Evolutionary conservation across 225 moss, liverwort and hornwort genomes (phyloP), one percentile per base, ranked within the genome.

Genomic region (Asterella californica): DNA sequence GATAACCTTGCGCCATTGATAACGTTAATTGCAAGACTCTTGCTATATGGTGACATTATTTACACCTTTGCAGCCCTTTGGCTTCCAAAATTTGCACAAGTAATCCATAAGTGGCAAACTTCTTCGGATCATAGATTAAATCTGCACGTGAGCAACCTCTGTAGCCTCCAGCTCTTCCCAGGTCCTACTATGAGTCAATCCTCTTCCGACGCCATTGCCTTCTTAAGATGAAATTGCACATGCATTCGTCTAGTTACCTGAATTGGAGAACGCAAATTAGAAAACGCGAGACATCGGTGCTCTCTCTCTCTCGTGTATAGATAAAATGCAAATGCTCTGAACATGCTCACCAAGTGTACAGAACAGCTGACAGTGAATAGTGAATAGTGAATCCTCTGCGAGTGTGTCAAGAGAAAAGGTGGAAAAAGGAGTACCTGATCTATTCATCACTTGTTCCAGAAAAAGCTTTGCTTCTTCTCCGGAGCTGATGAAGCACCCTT

Each of bases 391-490:
- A 42, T n/a, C 42, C 7, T 42, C 42, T 42, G 4, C 42, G 42
- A 42, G 42, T 2, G 42, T 2, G 42, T 42, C n/a, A n/a, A n/a
- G 42, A 42, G 42, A 74, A 27, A 19, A 21, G 14, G 49, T 8
- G 0, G 52, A 18, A 47, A 5, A 47, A 2, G 15, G 10, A 52
- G 21, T 42, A 76, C 76, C 34, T 57, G 36, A 30, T 42, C 18
- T 9, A 60, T 2, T 42, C 21, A 61, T 76, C 54, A 32, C 70
- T 80, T 80, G 42, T 36, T 48, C 17, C 79, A 69, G 45, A 73
- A 80, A 36, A 62, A 80, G 21, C 38, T 64, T 30, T 10, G 22
- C 80, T 80, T 80, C 72, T 80, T 80, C 73, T 72, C 73, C 11
- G 80, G 80, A 61, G 73, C 80, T 25, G 80, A 42, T 46, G 80